Evolutionary conservation across 164 flowering plant species (phyloP).

Genomic region (Vitis rotundifolia): DNA sequence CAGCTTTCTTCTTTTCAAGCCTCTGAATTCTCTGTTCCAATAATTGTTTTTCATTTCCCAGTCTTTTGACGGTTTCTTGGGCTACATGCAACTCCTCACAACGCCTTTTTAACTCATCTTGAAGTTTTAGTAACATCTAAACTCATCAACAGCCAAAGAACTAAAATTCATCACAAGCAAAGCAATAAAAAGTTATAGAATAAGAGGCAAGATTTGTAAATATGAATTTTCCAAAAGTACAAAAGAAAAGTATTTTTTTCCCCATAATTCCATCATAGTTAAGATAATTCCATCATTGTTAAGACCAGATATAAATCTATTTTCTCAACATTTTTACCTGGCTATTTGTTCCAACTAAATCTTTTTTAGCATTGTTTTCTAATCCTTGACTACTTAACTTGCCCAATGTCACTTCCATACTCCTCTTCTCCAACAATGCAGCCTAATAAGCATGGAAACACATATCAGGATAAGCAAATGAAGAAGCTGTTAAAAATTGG

Average conservation of each 20-base stretch:
- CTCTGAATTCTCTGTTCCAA: slow-evolving; percentile 62
- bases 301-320: no score
- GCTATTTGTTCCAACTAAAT: slow-evolving; percentile 39
- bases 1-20: slow-evolving; percentile 60
- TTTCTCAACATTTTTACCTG: slow-evolving; percentile 44
- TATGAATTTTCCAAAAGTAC: not conserved
- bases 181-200: not conserved
- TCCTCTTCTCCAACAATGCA: slow-evolving; percentile 57
- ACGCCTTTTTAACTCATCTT: slow-evolving; percentile 64
- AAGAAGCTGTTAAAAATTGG: not conserved
- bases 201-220: not conserved
- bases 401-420: slow-evolving; percentile 53
- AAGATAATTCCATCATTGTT: no score
- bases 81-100: slow-evolving; percentile 56
- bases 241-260: not conserved
- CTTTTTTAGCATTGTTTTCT: slow-evolving; percentile 45
- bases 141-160: not conserved
- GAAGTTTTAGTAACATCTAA: slow-evolving; percentile 51
- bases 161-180: not conserved
- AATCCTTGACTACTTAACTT: slow-evolving; percentile 38
- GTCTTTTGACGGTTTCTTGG: slow-evolving; percentile 54
- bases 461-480: not conserved
- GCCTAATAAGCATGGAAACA: slow-evolving; percentile 38
- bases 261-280: no score
- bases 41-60: slow-evolving; percentile 59